These are phyloP conservation scores for Clonostachys rosea DNA, from an alignment of 2,329 filamentous ascomycete genomes.

Conservation along the genomic window DNA sequence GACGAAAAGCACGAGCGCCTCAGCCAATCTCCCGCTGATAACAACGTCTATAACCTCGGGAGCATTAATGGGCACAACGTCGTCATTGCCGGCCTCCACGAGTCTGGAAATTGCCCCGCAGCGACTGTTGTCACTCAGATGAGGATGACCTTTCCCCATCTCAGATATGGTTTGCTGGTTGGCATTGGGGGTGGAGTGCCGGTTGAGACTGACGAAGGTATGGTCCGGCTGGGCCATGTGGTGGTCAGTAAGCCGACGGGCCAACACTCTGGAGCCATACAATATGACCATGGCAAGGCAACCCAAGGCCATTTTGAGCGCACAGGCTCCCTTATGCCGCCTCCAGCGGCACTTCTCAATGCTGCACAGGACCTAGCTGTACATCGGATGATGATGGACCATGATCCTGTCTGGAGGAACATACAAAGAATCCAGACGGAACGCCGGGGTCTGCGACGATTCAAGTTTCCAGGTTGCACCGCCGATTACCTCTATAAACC, in stretches of 20 bases:
- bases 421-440: slow-evolving; percentile 3
- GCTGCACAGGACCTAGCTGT: slow-evolving; percentile 7
- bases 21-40: slow-evolving; percentile 1
- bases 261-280: slow-evolving; percentile 7
- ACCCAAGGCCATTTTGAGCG: slow-evolving; percentile 7
- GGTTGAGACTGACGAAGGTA: slow-evolving; percentile 7
- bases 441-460: slow-evolving; percentile 1
- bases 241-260: slow-evolving; percentile 10
- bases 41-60: slow-evolving; percentile 18
- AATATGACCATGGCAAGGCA: slow-evolving; percentile 12
- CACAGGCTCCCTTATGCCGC: slow-evolving; percentile 5
- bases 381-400: not conserved
- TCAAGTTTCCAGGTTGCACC: slow-evolving; percentile 2
- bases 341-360: slow-evolving; percentile 7
- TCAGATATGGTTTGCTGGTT: slow-evolving; percentile 11
- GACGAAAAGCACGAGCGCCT: slow-evolving; percentile 13
- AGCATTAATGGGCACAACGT: slow-evolving; percentile 21
- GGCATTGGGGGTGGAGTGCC: slow-evolving; percentile 14
- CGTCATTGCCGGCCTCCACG: slow-evolving; percentile 20
- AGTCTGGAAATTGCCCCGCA: slow-evolving; percentile 20
- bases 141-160: slow-evolving; percentile 21
- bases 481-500: slow-evolving; percentile 6
- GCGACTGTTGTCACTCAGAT: slow-evolving; percentile 22
- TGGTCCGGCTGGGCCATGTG: slow-evolving; percentile 13
- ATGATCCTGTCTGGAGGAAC: slow-evolving; percentile 5